phyloP scores from a whole-genome alignment of 1,284 basidiomycete species.

The Marasmius oreades region DNA sequence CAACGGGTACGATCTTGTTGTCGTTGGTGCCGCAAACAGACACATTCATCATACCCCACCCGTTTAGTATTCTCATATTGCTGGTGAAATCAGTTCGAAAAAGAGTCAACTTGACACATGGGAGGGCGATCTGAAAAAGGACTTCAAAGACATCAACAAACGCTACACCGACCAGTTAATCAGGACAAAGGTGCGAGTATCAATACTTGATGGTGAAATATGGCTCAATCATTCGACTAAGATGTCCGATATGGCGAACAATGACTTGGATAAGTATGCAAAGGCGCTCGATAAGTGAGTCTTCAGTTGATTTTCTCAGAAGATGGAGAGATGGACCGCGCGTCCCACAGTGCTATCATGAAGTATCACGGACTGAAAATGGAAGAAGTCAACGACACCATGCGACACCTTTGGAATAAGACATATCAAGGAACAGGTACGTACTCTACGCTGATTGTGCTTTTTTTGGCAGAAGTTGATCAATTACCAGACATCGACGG shows the following conservation, averaged over 20 bases:
- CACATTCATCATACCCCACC: constrained; percentile 7
- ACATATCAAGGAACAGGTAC: constrained; percentile 97
- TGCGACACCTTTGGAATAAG: constrained; percentile 96
- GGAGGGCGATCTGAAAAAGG: constrained; percentile 68
- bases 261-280: constrained; percentile 94
- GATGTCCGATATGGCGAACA: constrained; percentile 95
- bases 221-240: constrained; percentile 25
- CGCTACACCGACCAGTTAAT: constrained; percentile 89
- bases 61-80: constrained; percentile 72
- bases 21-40: constrained; percentile 9
- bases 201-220: background rate
- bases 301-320: constrained; percentile 12
- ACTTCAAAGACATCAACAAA: constrained; percentile 86
- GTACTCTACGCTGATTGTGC: constrained; percentile 17
- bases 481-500: constrained; percentile 81
- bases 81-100: constrained; percentile 80
- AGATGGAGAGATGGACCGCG: background rate
- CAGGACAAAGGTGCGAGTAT: constrained; percentile 76
- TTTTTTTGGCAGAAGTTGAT: constrained; percentile 18
- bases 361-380: constrained; percentile 98
- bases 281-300: constrained; percentile 92
- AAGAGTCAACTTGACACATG: constrained; percentile 65
- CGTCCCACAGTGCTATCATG: constrained; percentile 81
- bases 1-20: constrained; percentile 61
- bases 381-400: constrained; percentile 98